Evolutionary conservation across 2,329 filamentous ascomycete genomes (phyloP), one percentile per base, ranked within the genome.

Genomic region (Aspergillus ibericus): DNA sequence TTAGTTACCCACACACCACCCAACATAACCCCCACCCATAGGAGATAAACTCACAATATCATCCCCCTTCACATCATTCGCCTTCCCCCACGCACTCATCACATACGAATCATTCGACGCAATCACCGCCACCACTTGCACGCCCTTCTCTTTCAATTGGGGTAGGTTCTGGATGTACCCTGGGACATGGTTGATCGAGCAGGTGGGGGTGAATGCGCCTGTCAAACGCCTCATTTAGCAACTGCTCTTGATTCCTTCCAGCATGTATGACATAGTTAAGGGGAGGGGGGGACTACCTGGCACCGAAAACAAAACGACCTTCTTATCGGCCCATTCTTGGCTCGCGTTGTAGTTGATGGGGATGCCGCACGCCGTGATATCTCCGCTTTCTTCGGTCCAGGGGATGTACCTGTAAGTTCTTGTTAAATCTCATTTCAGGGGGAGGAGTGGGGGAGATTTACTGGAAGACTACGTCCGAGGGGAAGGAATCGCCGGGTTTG

Each of bases 61-160:
- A 68, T 93, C 86, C 61, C 87, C 85, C 70, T 85, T 87, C 68
- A 93, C 81, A 42, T 83, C 82, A 75, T 96, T 93, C 65, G 91
- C 91, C 83, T 96, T 96, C 76, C 86, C 89, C 90, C 90, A 93
- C 18, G 89, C 91, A 66, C 86, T 88, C 90, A 93, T 93, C 72
- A 96, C 92, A 70, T 83, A 95, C 53, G 87, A 81, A 75, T 96
- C 92, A 75, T 96, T 96, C 80, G 80, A 88, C 38, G 91, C 89
- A 71, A 95, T 86, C 66, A 93, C 85, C 58, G 91, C 84, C 66
- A 96, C 85, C 59, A 90, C 77, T 75, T 96, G 91, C 59, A 95
- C 89, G 58, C 90, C 91, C 82, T 93, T 93, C 72, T 81, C 80
- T 78, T 88, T 87, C 74, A 96, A 81, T 68, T 88, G 80, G 51